A percentile compares a stretch with the other conserved stretches of the same genome.
Conservation (phyloP, 2,329 filamentous ascomycete genomes). For the Whalleya microplaca region DNA sequence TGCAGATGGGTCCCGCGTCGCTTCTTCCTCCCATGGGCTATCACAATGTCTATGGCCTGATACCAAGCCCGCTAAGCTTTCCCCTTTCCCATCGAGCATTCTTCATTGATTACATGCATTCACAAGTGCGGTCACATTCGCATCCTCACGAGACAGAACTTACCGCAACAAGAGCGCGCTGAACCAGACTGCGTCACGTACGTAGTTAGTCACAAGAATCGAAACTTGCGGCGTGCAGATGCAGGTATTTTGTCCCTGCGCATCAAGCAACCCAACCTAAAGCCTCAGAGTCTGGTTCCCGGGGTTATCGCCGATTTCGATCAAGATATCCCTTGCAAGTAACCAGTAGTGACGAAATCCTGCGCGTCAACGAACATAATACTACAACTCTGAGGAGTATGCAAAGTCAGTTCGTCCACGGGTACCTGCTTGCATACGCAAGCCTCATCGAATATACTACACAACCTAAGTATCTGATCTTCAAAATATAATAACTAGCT, state of each 20-base stretch:
- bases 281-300: conserved; percentile 13
- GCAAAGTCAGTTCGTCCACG: conserved; percentile 17
- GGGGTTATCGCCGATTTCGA: conserved; percentile 23
- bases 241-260: conserved; percentile 13
- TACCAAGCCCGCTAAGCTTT: conserved; percentile 30
- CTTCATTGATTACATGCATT: conserved; percentile 13
- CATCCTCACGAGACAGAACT: conserved; percentile 14
- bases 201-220: conserved; percentile 7
- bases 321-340: neutral
- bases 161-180: neutral
- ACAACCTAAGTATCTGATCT: conserved; percentile 3
- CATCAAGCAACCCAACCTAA: conserved; percentile 18
- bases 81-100: conserved; percentile 15
- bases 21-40: conserved; percentile 34
- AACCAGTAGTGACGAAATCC: neutral
- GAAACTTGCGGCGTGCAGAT: conserved; percentile 26
- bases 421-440: conserved; percentile 29
- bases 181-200: conserved; percentile 17
- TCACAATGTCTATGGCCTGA: conserved; percentile 31
- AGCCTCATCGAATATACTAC: conserved; percentile 15
- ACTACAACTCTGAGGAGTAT: neutral
- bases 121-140: conserved; percentile 15
- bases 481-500: conserved; percentile 2
- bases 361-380: neutral
- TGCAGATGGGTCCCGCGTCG: conserved; percentile 33